phyloP scores from a whole-genome alignment of 2,329 filamentous ascomycete species.

The Colletotrichum siamense region DNA sequence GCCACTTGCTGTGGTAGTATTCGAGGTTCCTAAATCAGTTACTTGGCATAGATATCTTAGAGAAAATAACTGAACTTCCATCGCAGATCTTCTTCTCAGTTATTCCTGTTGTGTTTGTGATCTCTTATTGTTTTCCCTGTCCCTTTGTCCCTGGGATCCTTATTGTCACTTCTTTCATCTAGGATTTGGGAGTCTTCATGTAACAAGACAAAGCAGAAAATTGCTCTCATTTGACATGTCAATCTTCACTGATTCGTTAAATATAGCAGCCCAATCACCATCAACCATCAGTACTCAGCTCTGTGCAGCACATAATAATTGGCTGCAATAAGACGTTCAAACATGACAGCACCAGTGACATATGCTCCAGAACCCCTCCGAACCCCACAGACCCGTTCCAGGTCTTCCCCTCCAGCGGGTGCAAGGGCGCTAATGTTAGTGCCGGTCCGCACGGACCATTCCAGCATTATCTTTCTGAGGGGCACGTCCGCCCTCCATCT shows the following conservation, averaged over 20 bases:
- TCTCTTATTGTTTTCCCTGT: not conserved
- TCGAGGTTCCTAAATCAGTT: not conserved
- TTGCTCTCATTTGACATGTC: not conserved
- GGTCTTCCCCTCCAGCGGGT: not conserved
- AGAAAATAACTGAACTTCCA: not conserved
- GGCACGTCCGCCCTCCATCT: not conserved
- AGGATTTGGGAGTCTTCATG: fast-evolving
- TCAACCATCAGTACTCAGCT: not conserved
- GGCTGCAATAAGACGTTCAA: not conserved
- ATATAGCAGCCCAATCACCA: not conserved
- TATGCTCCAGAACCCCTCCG: not conserved
- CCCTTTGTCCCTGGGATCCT: not conserved
- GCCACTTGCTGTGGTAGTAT: not conserved
- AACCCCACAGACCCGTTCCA: not conserved
- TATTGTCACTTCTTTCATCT: not conserved
- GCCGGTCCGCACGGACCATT: constrained; percentile 12
- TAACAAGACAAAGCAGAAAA: not conserved
- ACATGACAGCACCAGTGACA: not conserved
- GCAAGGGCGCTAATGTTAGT: constrained; percentile 6
- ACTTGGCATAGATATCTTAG: not conserved
- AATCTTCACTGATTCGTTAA: not conserved
- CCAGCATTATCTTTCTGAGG: constrained; percentile 14
- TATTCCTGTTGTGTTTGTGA: not conserved
- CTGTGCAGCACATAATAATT: not conserved
- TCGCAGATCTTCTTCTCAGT: not conserved